These are phyloP conservation scores for Pilasporangium apinafurcum DNA, from an alignment of 352 stramenopile genomes.

Conservation along the genomic window DNA sequence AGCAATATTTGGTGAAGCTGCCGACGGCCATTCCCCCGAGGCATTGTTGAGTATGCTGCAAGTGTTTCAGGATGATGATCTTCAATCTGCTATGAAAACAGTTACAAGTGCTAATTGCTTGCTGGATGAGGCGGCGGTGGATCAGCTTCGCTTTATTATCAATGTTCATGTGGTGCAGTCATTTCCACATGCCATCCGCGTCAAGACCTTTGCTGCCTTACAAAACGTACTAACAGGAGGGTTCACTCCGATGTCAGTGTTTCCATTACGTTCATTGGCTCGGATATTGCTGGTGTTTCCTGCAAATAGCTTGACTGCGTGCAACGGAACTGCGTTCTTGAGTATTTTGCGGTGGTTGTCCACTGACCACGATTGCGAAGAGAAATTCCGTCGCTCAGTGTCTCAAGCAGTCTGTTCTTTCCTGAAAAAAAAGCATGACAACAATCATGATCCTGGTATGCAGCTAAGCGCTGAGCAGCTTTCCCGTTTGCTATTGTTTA, in stretches of 20 bases:
- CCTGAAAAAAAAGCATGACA: conserved; percentile 1
- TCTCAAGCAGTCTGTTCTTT: conserved; percentile 1
- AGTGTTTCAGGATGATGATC: conserved; percentile 32
- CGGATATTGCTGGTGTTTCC: conserved; percentile 53
- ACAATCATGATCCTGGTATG: neutral
- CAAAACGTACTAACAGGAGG: conserved; percentile 45
- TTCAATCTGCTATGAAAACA: conserved; percentile 11
- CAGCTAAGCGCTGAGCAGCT: conserved; percentile 23
- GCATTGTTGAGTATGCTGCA: conserved; percentile 62
- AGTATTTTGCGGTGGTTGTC: conserved; percentile 25
- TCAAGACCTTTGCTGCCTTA: conserved; percentile 38
- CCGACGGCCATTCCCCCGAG: conserved; percentile 57
- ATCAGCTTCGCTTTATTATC: conserved; percentile 59
- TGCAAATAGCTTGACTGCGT: conserved; percentile 15
- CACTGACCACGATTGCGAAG: neutral
- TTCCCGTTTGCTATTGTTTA: conserved; percentile 39
- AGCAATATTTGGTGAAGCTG: conserved; percentile 44
- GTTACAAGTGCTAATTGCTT: neutral
- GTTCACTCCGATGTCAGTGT: conserved; percentile 23
- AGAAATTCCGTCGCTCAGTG: too few relatives aligned
- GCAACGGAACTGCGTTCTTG: conserved; percentile 17
- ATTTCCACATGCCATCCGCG: conserved; percentile 59
- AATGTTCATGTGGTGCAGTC: conserved; percentile 72
- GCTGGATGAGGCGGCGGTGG: conserved; percentile 27
- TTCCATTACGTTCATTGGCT: conserved; percentile 36